phyloP scores from a whole-genome alignment of 805 yeast genomes.

The Zygoascus bituminiphila region DNA sequence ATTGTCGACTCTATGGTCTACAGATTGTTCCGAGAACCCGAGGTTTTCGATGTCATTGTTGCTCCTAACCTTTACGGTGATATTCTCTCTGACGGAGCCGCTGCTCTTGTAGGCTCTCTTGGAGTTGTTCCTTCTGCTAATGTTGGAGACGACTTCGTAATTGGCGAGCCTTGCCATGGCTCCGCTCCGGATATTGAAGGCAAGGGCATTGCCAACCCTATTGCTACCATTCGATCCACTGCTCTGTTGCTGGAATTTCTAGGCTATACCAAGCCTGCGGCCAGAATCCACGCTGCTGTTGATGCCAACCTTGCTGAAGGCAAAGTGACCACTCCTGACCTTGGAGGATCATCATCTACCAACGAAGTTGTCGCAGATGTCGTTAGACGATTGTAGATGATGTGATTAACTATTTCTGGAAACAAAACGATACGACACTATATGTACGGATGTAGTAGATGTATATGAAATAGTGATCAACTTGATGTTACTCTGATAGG shows the following conservation, averaged over 20 bases:
- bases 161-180: conserved; percentile 99
- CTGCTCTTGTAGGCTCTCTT: conserved; percentile 90
- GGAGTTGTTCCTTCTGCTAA: conserved; percentile 98
- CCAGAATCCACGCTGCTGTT: conserved; percentile 86
- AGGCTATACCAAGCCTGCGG: conserved; percentile 85
- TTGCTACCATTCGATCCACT: conserved; percentile 96
- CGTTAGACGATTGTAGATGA: conserved; percentile 38
- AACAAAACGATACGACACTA: no score
- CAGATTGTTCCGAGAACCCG: conserved; percentile 97
- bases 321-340: conserved; percentile 78
- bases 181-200: conserved; percentile 99
- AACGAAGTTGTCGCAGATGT: conserved; percentile 83
- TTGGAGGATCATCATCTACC: conserved; percentile 86
- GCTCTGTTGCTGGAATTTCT: conserved; percentile 96
- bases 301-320: conserved; percentile 85
- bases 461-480: no score
- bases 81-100: conserved; percentile 91
- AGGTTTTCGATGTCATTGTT: conserved; percentile 93
- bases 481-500: not conserved
- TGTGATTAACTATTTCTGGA: not conserved
- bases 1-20: conserved; percentile 99
- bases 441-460: no score
- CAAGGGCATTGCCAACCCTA: conserved; percentile 80
- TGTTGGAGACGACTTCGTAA: conserved; percentile 91
- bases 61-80: conserved; percentile 99